phyloP scores from a whole-genome alignment of 2,329 filamentous ascomycete species.

The Paecilomyces formosus region DNA sequence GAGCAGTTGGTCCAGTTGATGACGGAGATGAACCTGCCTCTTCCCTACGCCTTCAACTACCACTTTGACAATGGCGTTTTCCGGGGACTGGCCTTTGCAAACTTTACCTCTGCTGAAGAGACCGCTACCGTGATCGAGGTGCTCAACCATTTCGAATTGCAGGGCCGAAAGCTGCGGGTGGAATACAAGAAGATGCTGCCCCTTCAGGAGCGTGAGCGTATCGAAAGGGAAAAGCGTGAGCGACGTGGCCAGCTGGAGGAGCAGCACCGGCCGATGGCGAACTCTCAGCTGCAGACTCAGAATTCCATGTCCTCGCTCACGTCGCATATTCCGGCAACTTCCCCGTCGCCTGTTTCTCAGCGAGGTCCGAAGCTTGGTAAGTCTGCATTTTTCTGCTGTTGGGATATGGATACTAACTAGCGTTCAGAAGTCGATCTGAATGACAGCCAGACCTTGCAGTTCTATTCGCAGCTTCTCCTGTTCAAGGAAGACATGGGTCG shows the following conservation, averaged over 20 bases:
- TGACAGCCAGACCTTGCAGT: constrained; percentile 76
- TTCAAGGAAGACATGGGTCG: constrained; percentile 75
- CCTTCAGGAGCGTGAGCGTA: constrained; percentile 85
- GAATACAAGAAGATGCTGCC: constrained; percentile 99
- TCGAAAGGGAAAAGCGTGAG: constrained; percentile 94
- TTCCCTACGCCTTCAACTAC: constrained; percentile 98
- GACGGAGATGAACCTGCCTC: constrained; percentile 85
- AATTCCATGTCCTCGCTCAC: constrained; percentile 76
- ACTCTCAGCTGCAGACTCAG: constrained; percentile 67
- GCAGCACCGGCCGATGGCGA: constrained; percentile 71
- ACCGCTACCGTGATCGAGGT: constrained; percentile 86
- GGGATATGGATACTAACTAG: constrained; percentile 3
- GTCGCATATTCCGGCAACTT: constrained; percentile 55
- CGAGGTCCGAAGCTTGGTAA: constrained; percentile 33
- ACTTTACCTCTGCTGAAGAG: constrained; percentile 93
- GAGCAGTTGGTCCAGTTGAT: constrained; percentile 89
- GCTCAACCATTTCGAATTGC: constrained; percentile 92
- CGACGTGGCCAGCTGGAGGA: constrained; percentile 93
- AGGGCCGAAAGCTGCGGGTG: constrained; percentile 87
- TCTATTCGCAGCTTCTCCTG: constrained; percentile 81
- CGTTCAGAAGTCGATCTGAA: constrained; percentile 75
- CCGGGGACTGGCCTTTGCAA: constrained; percentile 90
- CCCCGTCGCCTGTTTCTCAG: constrained; percentile 61
- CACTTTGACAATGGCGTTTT: constrained; percentile 99
- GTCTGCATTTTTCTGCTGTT: constrained; percentile 1